Percentiles rank a stretch among this genome's conserved stretches.
These are phyloP conservation scores for Cucurbita pepo DNA, from an alignment of 306 rosid species.

Conservation along the genomic window DNA sequence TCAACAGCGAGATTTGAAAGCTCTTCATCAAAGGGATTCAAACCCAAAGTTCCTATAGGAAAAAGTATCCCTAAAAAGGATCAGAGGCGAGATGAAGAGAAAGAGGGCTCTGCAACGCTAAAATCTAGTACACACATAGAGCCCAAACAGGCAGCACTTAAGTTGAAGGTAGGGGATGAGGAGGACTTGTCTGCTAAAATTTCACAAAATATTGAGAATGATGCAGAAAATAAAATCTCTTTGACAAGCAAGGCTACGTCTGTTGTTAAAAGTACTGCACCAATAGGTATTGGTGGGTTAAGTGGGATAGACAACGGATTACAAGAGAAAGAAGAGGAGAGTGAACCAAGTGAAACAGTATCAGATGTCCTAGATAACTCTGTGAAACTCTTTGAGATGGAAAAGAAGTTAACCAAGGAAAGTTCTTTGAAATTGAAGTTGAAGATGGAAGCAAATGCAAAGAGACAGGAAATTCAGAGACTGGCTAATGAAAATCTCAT, in stretches of 20 bases:
- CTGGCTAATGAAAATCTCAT: constrained; percentile 43
- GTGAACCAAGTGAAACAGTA: constrained; percentile 15
- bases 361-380: background rate
- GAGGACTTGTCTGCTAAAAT: constrained; percentile 20
- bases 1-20: constrained; percentile 33
- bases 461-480: constrained; percentile 44
- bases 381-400: constrained; percentile 5
- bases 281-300: constrained; percentile 12
- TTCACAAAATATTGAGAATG: constrained; percentile 21
- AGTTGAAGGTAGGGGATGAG: constrained; percentile 14
- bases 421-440: constrained; percentile 28
- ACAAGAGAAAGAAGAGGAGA: constrained; percentile 13
- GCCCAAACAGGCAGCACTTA: constrained; percentile 12
- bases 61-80: constrained; percentile 23
- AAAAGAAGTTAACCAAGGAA: constrained; percentile 26
- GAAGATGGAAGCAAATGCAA: constrained; percentile 43
- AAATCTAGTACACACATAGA: constrained; percentile 24
- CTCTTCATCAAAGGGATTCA: constrained; percentile 39
- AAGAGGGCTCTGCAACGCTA: constrained; percentile 28
- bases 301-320: constrained; percentile 18
- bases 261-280: constrained; percentile 14
- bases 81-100: constrained; percentile 20
- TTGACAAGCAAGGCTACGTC: constrained; percentile 10
- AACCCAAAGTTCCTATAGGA: constrained; percentile 23
- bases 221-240: constrained; percentile 18